phyloP scores from a whole-genome alignment of 495 filamentous ascomycete species.

The Hyaloscypha finlandica region DNA sequence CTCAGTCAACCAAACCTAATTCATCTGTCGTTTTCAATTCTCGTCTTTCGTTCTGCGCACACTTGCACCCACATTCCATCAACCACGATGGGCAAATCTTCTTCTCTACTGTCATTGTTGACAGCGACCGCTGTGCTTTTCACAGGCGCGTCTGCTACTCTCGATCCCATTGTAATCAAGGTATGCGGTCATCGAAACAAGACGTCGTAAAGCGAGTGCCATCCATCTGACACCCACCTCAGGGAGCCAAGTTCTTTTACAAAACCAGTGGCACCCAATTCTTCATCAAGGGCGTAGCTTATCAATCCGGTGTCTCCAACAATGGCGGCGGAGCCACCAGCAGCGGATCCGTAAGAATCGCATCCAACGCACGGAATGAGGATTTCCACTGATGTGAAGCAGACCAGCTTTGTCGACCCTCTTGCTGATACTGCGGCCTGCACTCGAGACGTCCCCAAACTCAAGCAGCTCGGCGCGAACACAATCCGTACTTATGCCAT shows the following conservation, averaged over 20 bases:
- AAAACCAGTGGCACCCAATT: conserved; percentile 70
- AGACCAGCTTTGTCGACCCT: conserved; percentile 47
- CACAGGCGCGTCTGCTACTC: conserved; percentile 36
- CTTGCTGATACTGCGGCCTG: conserved; percentile 58
- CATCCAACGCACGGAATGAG: background rate
- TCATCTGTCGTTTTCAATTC: conserved; percentile 4
- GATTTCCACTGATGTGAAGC: conserved; percentile 9
- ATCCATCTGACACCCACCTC: background rate
- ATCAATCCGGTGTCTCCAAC: conserved; percentile 48
- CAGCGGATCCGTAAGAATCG: background rate
- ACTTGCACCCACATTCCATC: background rate
- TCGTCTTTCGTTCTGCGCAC: background rate
- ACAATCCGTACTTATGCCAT: conserved; percentile 62
- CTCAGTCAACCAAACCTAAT: background rate
- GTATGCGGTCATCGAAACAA: conserved; percentile 26
- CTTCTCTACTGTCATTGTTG: conserved; percentile 16
- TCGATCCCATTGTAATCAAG: conserved; percentile 44
- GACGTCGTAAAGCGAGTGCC: background rate
- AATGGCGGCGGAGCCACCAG: conserved; percentile 5
- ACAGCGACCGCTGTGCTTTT: conserved; percentile 16
- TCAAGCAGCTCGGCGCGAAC: conserved; percentile 65
- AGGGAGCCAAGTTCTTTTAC: conserved; percentile 63
- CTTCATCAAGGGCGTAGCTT: conserved; percentile 67
- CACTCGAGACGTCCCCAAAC: conserved; percentile 61
- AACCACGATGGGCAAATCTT: conserved; percentile 13